Evolutionary conservation across 2,329 filamentous ascomycete genomes (phyloP).

Genomic region (Delphinella strobiligena): DNA sequence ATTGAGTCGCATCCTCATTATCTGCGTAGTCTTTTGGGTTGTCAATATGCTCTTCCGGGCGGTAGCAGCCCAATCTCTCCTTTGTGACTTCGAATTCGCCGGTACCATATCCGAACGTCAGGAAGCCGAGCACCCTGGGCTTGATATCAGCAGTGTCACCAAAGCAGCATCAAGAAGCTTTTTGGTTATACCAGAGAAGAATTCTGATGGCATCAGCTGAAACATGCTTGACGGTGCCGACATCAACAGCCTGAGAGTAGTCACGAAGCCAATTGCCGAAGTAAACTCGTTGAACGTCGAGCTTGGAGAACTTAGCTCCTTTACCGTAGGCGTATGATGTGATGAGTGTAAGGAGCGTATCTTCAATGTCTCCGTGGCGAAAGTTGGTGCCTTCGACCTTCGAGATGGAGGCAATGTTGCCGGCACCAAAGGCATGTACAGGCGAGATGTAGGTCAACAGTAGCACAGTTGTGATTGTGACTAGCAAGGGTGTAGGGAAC

Average conservation of each 20-base stretch:
- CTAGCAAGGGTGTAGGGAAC: conserved; percentile 2
- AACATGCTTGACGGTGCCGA: conserved; percentile 40
- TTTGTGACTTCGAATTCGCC: conserved; percentile 45
- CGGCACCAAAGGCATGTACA: conserved; percentile 34
- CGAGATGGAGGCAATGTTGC: conserved; percentile 33
- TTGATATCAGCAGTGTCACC: too few species aligned
- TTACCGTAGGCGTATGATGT: conserved; percentile 8
- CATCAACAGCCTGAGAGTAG: conserved; percentile 44
- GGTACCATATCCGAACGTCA: conserved; percentile 45
- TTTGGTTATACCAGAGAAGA: conserved; percentile 42
- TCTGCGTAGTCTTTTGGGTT: conserved; percentile 58
- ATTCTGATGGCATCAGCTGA: conserved; percentile 42
- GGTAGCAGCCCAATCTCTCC: conserved; percentile 37
- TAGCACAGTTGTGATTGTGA: conserved; percentile 6
- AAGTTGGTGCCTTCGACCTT: conserved; percentile 37
- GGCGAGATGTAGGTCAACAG: conserved; percentile 12
- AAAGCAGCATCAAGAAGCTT: too few species aligned
- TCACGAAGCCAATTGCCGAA: conserved; percentile 36
- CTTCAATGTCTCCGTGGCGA: conserved; percentile 42
- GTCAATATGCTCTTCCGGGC: conserved; percentile 44
- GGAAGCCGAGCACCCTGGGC: conserved; percentile 42
- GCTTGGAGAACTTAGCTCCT: conserved; percentile 25
- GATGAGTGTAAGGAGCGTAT: conserved; percentile 26
- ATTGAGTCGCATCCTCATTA: conserved; percentile 70
- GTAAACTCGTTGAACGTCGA: conserved; percentile 22